Evolutionary conservation across 176 grass and related monocot species (phyloP).

Genomic region (Aegilops bicornis): DNA sequence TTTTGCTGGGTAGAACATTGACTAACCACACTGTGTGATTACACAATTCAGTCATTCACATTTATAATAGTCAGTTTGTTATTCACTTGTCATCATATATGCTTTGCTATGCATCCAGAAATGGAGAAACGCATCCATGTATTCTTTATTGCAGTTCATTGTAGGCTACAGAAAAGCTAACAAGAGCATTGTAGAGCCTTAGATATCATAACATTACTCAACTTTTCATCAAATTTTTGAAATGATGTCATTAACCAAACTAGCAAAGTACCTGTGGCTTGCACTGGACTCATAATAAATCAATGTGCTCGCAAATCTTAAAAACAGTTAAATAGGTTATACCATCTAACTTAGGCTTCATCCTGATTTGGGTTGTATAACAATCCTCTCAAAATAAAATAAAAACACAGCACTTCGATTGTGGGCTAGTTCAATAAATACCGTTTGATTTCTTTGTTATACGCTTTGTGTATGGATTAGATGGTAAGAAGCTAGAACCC

Average conservation of each 20-base stretch:
- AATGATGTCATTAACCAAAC: background rate
- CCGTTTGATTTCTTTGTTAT: background rate
- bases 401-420: background rate
- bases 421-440: background rate
- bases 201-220: background rate
- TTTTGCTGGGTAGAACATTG: slow-evolving; percentile 80
- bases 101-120: background rate
- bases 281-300: background rate
- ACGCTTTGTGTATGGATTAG: background rate
- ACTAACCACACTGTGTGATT: background rate
- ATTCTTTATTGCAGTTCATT: background rate
- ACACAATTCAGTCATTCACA: background rate
- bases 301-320: background rate
- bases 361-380: background rate
- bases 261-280: background rate
- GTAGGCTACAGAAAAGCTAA: background rate
- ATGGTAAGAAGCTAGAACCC: background rate
- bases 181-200: background rate
- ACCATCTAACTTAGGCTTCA: background rate
- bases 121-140: background rate
- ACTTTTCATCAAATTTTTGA: background rate
- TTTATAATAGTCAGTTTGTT: background rate
- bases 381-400: background rate
- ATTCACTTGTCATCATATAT: background rate
- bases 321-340: background rate